phyloP scores from a whole-genome alignment of 2,329 filamentous ascomycete genomes.

The Stylonectria norvegica region DNA sequence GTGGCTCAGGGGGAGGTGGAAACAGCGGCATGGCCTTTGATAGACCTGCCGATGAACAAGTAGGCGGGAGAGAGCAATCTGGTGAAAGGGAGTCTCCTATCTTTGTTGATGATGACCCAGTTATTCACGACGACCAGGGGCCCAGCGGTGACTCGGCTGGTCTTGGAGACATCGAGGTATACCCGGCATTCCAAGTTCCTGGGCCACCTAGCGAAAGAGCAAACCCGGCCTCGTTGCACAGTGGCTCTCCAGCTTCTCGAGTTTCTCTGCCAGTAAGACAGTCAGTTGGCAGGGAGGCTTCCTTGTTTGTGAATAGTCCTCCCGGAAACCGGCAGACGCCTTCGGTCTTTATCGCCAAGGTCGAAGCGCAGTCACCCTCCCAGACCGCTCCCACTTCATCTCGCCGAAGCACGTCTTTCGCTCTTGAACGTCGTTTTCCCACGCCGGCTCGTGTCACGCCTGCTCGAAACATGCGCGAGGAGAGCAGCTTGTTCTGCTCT shows the following conservation, averaged over 20 bases:
- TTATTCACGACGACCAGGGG: not conserved
- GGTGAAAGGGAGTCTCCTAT: not conserved
- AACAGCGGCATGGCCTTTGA: no score
- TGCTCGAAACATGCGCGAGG: slow-evolving; percentile 2
- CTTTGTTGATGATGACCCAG: slow-evolving; percentile 2
- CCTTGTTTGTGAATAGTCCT: slow-evolving; percentile 11
- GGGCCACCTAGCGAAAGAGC: no score
- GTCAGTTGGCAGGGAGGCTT: no score
- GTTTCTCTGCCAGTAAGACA: no score
- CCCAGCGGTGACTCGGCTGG: not conserved
- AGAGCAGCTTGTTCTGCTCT: slow-evolving; percentile 19
- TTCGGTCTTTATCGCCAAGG: slow-evolving; percentile 5
- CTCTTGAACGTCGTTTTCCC: not conserved
- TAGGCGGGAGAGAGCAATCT: no score
- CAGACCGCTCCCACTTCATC: not conserved
- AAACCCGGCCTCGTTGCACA: no score
- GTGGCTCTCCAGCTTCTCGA: no score
- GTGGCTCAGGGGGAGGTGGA: no score
- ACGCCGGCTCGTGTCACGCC: slow-evolving; percentile 4
- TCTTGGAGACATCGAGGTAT: no score
- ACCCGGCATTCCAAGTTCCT: no score
- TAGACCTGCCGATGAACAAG: no score
- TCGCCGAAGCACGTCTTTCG: not conserved
- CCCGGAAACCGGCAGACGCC: not conserved
- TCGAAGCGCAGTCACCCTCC: slow-evolving; percentile 6